Evolutionary conservation across 2,329 filamentous ascomycete genomes (phyloP), one percentile per base, ranked within the genome.

Genomic region (Fusarium buharicum): DNA sequence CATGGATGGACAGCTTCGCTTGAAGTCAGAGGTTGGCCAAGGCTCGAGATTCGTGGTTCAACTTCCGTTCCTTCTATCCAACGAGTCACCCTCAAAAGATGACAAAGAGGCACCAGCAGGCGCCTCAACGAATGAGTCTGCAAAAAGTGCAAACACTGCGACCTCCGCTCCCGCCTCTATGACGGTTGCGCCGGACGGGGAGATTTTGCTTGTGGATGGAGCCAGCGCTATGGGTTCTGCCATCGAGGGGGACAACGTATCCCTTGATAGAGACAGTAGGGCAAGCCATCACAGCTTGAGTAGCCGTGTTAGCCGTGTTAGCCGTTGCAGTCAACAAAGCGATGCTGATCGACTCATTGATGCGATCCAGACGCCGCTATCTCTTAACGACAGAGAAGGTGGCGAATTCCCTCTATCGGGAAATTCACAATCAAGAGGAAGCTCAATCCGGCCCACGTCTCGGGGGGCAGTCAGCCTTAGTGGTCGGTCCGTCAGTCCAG

Each of bases 31-130:
- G 69, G 84, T 90, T 71, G 90, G 90, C 2, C 90, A 89, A 67
- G 93, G 93, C 1, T 93, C 92, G 16, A 84, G 90, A 48, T 96
- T 97, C 63, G 87, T 92, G 17, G 86, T 97, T 20, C 86, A 91
- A 62, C 78, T 97, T 27, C 89, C 90, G 0, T 95, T 97, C 63
- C 81, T 87, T 8, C 72, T 93, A 1, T 87, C 76, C 0, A 76
- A 80, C 1, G 77, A 81, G 39, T 59, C 68, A 4, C 63, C 74
- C 8, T 33, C 55, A 6, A 67, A 50, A 3, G 67, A 50, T 6
- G 54, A 62, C 2, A 47, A 58, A 13, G 27, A 20, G 10, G 45
- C 33, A 3, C 30, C 58, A 14, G n/a, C 33, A 12, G 39, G 18
- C 12, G 50, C 57, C 1, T 18, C 55, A 7, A 38, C 46, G 28